phyloP scores from a whole-genome alignment of 352 stramenopile genomes.

The Phytophthora pinifolia region DNA sequence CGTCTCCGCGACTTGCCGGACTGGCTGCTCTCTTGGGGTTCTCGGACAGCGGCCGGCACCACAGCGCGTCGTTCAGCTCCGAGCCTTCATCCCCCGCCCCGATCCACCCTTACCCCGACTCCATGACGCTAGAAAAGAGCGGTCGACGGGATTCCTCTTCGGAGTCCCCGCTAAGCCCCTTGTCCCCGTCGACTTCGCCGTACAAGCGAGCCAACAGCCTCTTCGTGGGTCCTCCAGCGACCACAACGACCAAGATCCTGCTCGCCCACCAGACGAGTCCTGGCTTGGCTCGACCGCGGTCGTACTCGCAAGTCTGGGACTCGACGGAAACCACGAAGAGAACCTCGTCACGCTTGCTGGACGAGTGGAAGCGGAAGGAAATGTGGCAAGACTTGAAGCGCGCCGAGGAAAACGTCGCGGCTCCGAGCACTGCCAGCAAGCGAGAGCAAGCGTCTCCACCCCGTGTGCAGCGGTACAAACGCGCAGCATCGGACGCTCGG shows the following conservation, averaged over 20 bases:
- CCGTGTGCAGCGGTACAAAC: slow-evolving; percentile 18
- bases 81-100: slow-evolving; percentile 19
- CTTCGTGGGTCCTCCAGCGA: slow-evolving; percentile 19
- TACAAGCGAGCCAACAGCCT: slow-evolving; percentile 50
- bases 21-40: slow-evolving; percentile 17
- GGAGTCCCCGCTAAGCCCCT: slow-evolving; percentile 9
- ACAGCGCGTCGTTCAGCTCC: slow-evolving; percentile 5
- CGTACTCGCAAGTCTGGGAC: slow-evolving; percentile 49
- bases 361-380: slow-evolving; percentile 73
- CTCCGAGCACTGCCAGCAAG: slow-evolving; percentile 14
- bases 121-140: slow-evolving; percentile 16
- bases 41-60: slow-evolving; percentile 1
- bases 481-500: slow-evolving; percentile 26
- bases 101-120: slow-evolving; percentile 34
- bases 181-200: slow-evolving; percentile 31
- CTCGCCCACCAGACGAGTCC: slow-evolving; percentile 14
- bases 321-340: slow-evolving; percentile 31
- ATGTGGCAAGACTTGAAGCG: slow-evolving; percentile 77
- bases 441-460: slow-evolving; percentile 16
- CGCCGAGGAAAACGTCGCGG: slow-evolving; percentile 51
- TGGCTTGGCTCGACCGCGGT: slow-evolving; percentile 27
- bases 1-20: slow-evolving; percentile 21
- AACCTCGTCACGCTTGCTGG: slow-evolving; percentile 51
- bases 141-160: slow-evolving; percentile 10
- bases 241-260: slow-evolving; percentile 16